Percentiles rank a stretch among this genome's conserved stretches.
Conservation (phyloP, 192 early-diverging fungal species). For the Linnemannia hyalina region DNA sequence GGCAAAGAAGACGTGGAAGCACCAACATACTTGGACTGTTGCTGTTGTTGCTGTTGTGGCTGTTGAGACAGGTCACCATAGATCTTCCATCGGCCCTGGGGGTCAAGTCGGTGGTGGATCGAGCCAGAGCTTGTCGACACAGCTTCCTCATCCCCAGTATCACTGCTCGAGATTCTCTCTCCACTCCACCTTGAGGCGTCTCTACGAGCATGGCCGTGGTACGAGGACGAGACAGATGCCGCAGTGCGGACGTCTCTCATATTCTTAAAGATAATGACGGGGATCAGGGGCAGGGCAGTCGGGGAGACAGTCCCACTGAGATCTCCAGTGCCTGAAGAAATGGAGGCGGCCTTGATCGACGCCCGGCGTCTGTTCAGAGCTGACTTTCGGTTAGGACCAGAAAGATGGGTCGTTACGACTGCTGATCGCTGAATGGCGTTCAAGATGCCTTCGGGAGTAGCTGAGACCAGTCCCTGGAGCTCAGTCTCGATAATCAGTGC, state of each 20-base stretch:
- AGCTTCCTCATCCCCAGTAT: conserved; percentile 22
- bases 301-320: not conserved
- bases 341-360: not conserved
- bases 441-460: conserved; percentile 34
- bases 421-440: conserved; percentile 21
- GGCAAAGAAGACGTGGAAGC: conserved; percentile 33
- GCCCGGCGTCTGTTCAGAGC: not conserved
- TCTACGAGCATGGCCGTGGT: conserved; percentile 42
- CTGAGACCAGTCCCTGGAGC: conserved; percentile 18
- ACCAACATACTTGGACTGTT: not conserved
- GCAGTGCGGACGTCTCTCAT: conserved; percentile 40
- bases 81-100: not conserved
- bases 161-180: conserved; percentile 52
- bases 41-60: conserved; percentile 9
- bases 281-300: not conserved
- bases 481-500: conserved; percentile 46
- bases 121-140: not conserved
- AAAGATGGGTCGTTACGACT: not conserved
- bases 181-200: conserved; percentile 47
- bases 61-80: conserved; percentile 14
- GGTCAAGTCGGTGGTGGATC: not conserved
- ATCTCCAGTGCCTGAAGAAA: not conserved
- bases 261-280: conserved; percentile 52
- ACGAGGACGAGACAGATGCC: conserved; percentile 21
- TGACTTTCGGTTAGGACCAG: not conserved